Evolutionary conservation across 257 asterid genomes (phyloP), one percentile per base, ranked within the genome.

Genomic region (Forsythia viridissima): DNA sequence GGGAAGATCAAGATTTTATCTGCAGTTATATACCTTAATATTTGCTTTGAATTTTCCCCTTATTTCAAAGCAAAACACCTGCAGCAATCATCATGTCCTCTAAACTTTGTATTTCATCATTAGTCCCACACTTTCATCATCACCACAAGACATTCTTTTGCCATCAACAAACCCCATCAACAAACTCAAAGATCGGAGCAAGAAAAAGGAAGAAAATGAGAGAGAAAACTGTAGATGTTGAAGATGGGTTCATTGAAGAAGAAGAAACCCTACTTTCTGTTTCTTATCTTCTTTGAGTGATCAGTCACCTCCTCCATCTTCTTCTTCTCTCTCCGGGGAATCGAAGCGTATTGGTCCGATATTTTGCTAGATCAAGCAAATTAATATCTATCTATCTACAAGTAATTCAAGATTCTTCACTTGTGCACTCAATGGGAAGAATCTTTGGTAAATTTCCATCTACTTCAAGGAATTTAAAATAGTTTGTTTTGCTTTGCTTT

Each of bases 331-430:
- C 76, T 70, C 82, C 15, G 76, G 92, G 97, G 96, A 83, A 89
- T 89, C 57, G 94, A 92, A 92, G 96, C 94, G 34, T 70, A 71
- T 72, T 61, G 97, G 95, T 90, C 97, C 94, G 94, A 88, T 37
- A 66, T 73, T 83, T 84, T 57, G 74, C 74, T 77, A 80, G 79
- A 81, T 84, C 88, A 13, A 67, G 66, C 66, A 48, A 42, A 43
- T 5, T 71, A 69, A 61, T 55, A 55, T 16, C 65, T 55, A 46
- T 72, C 21, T 73, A 40, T 57, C 40, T 70, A 78, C n/a, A n/a
- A 44, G n/a, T 51, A 46, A 39, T 24, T 71, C 42, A 41, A 21
- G 68, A 79, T 40, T 65, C 52, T 79, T 72, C 74, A 79, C 65
- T n/a, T 55, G 30, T 44, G 16, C 9, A 43, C 30, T 43, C 16